Percentiles rank a stretch among this genome's conserved stretches.
phyloP scores from a whole-genome alignment of 306 rosid genomes.

The Acacia crassicarpa region DNA sequence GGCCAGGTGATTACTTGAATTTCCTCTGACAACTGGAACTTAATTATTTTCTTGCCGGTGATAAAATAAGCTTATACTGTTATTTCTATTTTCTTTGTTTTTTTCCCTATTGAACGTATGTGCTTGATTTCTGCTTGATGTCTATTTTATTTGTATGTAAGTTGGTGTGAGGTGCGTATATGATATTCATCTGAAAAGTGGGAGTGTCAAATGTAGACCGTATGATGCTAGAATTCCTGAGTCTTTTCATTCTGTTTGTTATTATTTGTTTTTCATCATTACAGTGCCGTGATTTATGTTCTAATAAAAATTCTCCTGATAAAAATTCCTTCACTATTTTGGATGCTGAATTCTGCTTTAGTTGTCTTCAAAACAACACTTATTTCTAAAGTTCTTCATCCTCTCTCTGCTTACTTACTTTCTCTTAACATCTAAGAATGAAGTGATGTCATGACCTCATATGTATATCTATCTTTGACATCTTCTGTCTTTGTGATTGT shows the following conservation, averaged over 20 bases:
- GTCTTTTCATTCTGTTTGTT: neutral
- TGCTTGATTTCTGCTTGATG: conserved; percentile 4
- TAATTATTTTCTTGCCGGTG: neutral
- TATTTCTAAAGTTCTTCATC: conserved; percentile 3
- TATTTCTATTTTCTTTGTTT: neutral
- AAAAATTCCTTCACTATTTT: neutral
- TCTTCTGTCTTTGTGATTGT: conserved; percentile 24
- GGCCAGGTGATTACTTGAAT: conserved; percentile 71
- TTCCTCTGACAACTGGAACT: conserved; percentile 8
- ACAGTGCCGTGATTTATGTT: neutral
- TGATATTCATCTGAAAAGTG: neutral
- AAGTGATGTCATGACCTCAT: neutral
- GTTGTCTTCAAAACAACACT: neutral
- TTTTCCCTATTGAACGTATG: neutral
- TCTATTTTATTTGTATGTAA: neutral
- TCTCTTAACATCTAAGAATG: neutral
- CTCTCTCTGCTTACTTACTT: neutral
- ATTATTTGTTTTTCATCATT: neutral
- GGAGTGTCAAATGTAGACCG: neutral
- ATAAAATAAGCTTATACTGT: conserved; percentile 11
- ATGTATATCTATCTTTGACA: neutral
- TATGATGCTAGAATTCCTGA: neutral
- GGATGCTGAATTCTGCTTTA: neutral
- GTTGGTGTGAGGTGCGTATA: conserved; percentile 3
- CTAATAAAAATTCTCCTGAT: neutral